Percentiles rank a stretch among this genome's conserved stretches.
Evolutionary conservation across 129 eudicot species (phyloP).

Genomic region (Ambrosia trifida): DNA sequence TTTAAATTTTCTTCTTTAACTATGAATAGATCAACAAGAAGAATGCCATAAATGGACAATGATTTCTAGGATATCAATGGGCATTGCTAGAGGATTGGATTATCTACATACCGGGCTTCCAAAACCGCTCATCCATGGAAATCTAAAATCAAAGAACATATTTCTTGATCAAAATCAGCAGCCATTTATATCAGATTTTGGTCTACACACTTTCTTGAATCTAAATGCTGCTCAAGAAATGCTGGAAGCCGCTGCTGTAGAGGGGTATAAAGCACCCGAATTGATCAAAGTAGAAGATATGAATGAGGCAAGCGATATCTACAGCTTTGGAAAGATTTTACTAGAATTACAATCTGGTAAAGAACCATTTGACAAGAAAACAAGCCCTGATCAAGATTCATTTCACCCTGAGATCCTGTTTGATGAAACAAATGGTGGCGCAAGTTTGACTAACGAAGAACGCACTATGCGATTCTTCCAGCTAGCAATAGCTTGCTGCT

Average conservation of each 20-base stretch:
- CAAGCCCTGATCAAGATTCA: conserved; percentile 51
- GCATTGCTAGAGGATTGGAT: conserved; percentile 67
- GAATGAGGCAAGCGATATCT: conserved; percentile 62
- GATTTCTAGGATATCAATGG: conserved; percentile 56
- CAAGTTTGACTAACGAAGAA: conserved; percentile 48
- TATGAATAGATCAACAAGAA: conserved; percentile 52
- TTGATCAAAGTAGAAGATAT: conserved; percentile 64
- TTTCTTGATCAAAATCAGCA: conserved; percentile 49
- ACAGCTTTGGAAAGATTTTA: conserved; percentile 73
- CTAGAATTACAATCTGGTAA: conserved; percentile 68
- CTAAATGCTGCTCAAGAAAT: conserved; percentile 71
- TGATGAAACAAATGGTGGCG: conserved; percentile 44
- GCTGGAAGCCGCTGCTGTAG: conserved; percentile 62
- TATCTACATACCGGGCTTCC: conserved; percentile 65
- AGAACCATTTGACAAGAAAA: conserved; percentile 49
- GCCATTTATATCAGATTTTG: conserved; percentile 76
- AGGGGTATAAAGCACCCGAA: conserved; percentile 96
- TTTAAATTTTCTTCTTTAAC: background rate
- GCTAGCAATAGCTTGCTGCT: conserved; percentile 92
- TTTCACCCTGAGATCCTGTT: conserved; percentile 58
- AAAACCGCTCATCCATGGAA: conserved; percentile 83
- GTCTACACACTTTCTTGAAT: conserved; percentile 66
- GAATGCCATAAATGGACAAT: conserved; percentile 71
- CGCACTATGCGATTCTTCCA: conserved; percentile 52
- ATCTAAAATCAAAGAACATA: conserved; percentile 82